phyloP scores from a whole-genome alignment of 768 basidiomycete species.

The Russula griseocarnosa region DNA sequence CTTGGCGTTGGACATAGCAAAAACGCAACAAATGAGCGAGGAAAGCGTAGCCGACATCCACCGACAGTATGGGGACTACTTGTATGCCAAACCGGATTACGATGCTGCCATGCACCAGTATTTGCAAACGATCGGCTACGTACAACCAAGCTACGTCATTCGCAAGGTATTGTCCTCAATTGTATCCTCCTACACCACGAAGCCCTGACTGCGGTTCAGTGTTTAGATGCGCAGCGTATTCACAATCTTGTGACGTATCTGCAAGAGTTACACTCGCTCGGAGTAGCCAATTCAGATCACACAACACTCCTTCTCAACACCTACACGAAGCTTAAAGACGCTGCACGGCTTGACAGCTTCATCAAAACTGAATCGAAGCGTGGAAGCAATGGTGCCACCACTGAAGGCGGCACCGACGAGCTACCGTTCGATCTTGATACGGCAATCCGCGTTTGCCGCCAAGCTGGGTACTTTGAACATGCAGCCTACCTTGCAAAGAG shows the following conservation, averaged over 20 bases:
- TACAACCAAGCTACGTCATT: slow-evolving; percentile 95
- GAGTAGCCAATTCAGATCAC: slow-evolving; percentile 92
- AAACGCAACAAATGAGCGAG: slow-evolving; percentile 70
- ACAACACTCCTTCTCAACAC: slow-evolving; percentile 96
- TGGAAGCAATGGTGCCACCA: slow-evolving; percentile 40
- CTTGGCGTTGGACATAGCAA: slow-evolving; percentile 78
- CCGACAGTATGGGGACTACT: slow-evolving; percentile 82
- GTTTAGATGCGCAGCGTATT: slow-evolving; percentile 93
- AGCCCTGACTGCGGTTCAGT: slow-evolving; percentile 46
- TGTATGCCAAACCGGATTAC: slow-evolving; percentile 87
- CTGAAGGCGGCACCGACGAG: slow-evolving; percentile 51
- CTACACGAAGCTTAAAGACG: slow-evolving; percentile 95
- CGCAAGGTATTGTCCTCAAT: slow-evolving; percentile 61
- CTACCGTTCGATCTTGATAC: slow-evolving; percentile 97
- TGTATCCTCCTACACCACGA: not conserved
- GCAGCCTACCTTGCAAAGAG: slow-evolving; percentile 90
- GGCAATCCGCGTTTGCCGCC: slow-evolving; percentile 92
- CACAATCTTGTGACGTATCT: slow-evolving; percentile 94
- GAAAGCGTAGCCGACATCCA: slow-evolving; percentile 83
- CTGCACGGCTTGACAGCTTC: slow-evolving; percentile 81
- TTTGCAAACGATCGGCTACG: slow-evolving; percentile 79
- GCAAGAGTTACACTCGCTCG: slow-evolving; percentile 87
- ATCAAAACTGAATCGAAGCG: slow-evolving; percentile 80
- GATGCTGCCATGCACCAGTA: slow-evolving; percentile 93
- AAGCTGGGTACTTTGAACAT: slow-evolving; percentile 94